These are phyloP conservation scores for Colletotrichum sp. DNA, from an alignment of 2,329 filamentous ascomycete genomes.

Conservation along the genomic window DNA sequence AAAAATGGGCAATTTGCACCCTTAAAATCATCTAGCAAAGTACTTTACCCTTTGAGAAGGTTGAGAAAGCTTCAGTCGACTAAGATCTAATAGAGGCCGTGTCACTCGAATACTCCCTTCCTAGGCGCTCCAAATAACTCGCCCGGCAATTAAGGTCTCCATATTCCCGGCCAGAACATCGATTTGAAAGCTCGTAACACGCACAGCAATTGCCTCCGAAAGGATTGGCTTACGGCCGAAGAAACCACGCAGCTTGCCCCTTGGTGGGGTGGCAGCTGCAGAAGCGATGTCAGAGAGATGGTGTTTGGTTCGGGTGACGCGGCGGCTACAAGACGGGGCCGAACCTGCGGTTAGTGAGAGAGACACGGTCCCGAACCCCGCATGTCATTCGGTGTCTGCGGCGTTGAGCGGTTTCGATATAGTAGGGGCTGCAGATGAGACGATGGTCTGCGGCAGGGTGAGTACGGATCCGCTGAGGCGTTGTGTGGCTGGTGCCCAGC, in stretches of 20 bases:
- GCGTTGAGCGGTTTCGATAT: slow-evolving; percentile 70
- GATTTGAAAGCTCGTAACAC: fast-evolving
- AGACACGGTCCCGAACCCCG: background rate
- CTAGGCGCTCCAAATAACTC: fast-evolving
- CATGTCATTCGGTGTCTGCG: slow-evolving; percentile 38
- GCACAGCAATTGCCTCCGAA: background rate
- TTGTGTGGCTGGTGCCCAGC: background rate
- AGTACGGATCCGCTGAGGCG: background rate
- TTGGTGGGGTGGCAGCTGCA: background rate
- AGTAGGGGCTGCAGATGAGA: slow-evolving; percentile 70
- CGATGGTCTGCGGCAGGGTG: slow-evolving; percentile 49
- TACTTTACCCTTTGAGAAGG: background rate
- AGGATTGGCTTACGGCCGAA: background rate
- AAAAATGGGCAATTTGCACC: no score
- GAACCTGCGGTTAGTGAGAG: background rate
- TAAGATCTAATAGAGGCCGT: no score
- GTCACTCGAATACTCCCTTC: background rate
- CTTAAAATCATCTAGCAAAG: no score
- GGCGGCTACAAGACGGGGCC: background rate
- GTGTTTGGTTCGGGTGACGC: background rate
- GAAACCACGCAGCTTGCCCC: background rate
- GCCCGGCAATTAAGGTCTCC: background rate
- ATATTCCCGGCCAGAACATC: background rate
- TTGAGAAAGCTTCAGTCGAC: background rate
- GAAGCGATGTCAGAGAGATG: background rate